Evolutionary conservation across 208 protist species (phyloP), one percentile per base, ranked within the genome.

Genomic region (Trypanosoma boissoni): DNA sequence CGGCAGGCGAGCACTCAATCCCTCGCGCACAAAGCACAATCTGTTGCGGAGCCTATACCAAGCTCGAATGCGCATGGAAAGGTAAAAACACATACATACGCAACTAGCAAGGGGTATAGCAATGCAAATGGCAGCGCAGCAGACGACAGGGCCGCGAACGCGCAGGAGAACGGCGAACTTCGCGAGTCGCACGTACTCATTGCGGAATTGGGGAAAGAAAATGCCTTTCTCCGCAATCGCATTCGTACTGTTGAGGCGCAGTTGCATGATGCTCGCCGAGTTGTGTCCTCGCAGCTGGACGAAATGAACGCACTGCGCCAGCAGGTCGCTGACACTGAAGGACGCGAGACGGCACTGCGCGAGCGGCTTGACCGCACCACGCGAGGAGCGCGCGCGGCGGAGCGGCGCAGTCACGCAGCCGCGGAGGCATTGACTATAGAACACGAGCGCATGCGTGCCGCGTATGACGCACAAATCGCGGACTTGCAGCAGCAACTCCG

Each of bases 381-480:
- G 57, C 81, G 78, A 0, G 32, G 45, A 20, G 70, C 48, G 2
- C 73, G 69, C 52, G 54, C 64, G 18, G 42, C 62, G 9, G 78
- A 77, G n/a, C 48, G 36, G 28, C 75, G 80, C 41, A 81, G 86
- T 58, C 60, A 62, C 12, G 72, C 79, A 24, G 76, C 89, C 54
- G 64, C 87, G 20, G 54, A 54, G 31, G 76, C 76, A 24, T 64
- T 89, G 59, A 72, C 70, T 50, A 20, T 54, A 16, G 78, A 94
- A 70, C 79, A 83, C 53, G 83, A 84, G 58, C 83, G 83, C 18
- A 64, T 85, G 52, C 80, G 82, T 41, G 73, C 75, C 10, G 77
- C 81, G 23, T 89, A 86, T 59, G 87, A 94, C 43, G 56, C 76
- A 8, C 78, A 91, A 68, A 62, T 94, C 42, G 78, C 81, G 1